phyloP scores from a whole-genome alignment of 2,329 filamentous ascomycete genomes.

The Periconia sp. region DNA sequence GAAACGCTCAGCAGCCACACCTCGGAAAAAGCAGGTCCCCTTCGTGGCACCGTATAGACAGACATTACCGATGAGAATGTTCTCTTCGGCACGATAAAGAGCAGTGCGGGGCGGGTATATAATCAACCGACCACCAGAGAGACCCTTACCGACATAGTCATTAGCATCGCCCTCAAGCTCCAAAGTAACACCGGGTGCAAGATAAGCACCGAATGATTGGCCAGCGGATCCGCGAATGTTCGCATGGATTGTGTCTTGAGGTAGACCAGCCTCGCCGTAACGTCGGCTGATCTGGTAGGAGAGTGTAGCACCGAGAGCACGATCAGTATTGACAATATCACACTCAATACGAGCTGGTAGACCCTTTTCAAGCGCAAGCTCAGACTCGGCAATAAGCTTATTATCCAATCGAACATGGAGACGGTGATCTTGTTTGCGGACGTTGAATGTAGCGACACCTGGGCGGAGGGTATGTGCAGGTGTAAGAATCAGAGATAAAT shows the following conservation, averaged over 20 bases:
- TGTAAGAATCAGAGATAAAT: slow-evolving; percentile 87
- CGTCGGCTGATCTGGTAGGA: slow-evolving; percentile 95
- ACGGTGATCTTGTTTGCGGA: slow-evolving; percentile 94
- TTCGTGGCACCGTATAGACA: slow-evolving; percentile 92
- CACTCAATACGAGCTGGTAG: slow-evolving; percentile 91
- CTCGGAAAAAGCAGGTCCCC: slow-evolving; percentile 94
- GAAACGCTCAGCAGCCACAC: slow-evolving; percentile 93
- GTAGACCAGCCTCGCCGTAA: slow-evolving; percentile 85
- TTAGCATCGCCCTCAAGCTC: slow-evolving; percentile 96
- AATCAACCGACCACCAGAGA: slow-evolving; percentile 90
- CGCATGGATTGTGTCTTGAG: slow-evolving; percentile 90
- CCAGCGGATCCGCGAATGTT: slow-evolving; percentile 96
- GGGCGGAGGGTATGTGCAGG: slow-evolving; percentile 95
- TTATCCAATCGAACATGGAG: slow-evolving; percentile 93
- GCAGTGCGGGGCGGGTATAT: slow-evolving; percentile 89
- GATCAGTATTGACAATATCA: slow-evolving; percentile 95
- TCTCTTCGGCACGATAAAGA: slow-evolving; percentile 95
- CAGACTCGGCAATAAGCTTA: slow-evolving; percentile 94
- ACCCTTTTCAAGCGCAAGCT: slow-evolving; percentile 91
- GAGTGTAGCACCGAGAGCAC: slow-evolving; percentile 87
- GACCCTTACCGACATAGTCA: slow-evolving; percentile 94
- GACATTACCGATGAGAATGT: slow-evolving; percentile 89
- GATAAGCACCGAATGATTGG: slow-evolving; percentile 93
- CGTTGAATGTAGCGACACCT: slow-evolving; percentile 94
- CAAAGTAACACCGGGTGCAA: slow-evolving; percentile 89